Evolutionary conservation across 1,284 basidiomycete genomes (phyloP), one percentile per base, ranked within the genome.

Genomic region (Trichosporon faecale): DNA sequence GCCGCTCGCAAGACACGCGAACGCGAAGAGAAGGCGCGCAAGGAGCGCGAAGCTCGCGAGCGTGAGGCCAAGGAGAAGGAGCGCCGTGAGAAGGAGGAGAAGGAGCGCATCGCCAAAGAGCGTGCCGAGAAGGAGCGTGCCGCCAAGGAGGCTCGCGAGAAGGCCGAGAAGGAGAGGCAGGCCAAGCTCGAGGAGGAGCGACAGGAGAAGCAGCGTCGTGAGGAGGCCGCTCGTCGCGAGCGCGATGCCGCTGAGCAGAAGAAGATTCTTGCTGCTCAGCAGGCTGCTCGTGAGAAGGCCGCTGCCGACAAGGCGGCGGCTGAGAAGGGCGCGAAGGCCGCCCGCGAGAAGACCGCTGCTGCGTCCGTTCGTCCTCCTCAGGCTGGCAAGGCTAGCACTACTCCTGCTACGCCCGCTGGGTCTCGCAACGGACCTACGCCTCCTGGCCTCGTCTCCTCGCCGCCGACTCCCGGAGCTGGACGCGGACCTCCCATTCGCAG

Each of bases 401-500:
- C 70, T 3, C 52, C 66, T 27, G 35, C 68, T 11, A 31, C 68
- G 9, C 44, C 66, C 61, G 68, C 72, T n/a, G 64, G 70, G 14
- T 66, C 75, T 44, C 72, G 73, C 66, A 77, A 74, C 61, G 78
- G 76, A 33, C 66, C 74, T 1, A 74, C 75, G 9, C 74, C 76
- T n/a, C 74, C 79, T 1, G 95, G 85, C 94, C 93, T 63, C 91
- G 94, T 73, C 95, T 94, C 0, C 93, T 98, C 70, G 93, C 95
- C 61, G 93, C 96, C 85, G 88, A 97, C 68, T 92, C 96, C 80
- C 89, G 57, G 46, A 6, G 55, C 55, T 35, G 44, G 31, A 44
- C 65, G 46, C 33, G 33, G 29, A 57, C 46, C 64, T 33, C 66
- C 70, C 63, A 55, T 69, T 63, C 16, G 63, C 70, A 49, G 69